Evolutionary conservation across 2,329 filamentous ascomycete species (phyloP), one percentile per base, ranked within the genome.

Genomic region (Tolypocladium inflatum): DNA sequence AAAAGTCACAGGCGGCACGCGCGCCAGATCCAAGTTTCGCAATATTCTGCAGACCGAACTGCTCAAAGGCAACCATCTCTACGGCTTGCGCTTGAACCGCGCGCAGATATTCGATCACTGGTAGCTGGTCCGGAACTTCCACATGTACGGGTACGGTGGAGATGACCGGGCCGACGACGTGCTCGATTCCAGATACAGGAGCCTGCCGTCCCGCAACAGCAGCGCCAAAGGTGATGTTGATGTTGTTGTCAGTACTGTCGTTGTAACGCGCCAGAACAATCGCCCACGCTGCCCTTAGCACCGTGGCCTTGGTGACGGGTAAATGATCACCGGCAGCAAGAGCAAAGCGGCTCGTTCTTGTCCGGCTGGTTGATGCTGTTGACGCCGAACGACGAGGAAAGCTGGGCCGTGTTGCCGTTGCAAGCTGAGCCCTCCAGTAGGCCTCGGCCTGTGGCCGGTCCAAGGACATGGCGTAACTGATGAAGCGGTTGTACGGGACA

Each of bases 21-120:
- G 58, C 55, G 15, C 60, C 57, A 37, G 35, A 11, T 39, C 60
- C 56, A 3, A 62, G 39, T 21, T 51, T 56, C 21, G 43, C 51
- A 79, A 48, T 60, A 53, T 67, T 63, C n/a, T 66, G 63, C 7
- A 71, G 57, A 30, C 66, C 65, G 23, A 65, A 58, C n/a, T 69
- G 60, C 54, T 66, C 69, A 43, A 55, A 60, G 4, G 58, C 54
- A 4, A 63, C 59, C 62, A 62, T 62, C 51, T 69, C 65, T 30
- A 58, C 43, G 15, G 62, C 56, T 43, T 58, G 60, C 15, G 59
- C 55, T 60, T 70, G 66, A 4, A 68, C 55, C 17, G 51, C 55
- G 13, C 61, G 45, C n/a, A 69, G 57, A 2, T 67, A 43, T 17
- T 39, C 52, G n/a, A 11, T 9, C 13, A 54, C 37, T 10, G 5